Conservation (phyloP, 192 early-diverging fungal species). For the Backusella morwellensis region DNA sequence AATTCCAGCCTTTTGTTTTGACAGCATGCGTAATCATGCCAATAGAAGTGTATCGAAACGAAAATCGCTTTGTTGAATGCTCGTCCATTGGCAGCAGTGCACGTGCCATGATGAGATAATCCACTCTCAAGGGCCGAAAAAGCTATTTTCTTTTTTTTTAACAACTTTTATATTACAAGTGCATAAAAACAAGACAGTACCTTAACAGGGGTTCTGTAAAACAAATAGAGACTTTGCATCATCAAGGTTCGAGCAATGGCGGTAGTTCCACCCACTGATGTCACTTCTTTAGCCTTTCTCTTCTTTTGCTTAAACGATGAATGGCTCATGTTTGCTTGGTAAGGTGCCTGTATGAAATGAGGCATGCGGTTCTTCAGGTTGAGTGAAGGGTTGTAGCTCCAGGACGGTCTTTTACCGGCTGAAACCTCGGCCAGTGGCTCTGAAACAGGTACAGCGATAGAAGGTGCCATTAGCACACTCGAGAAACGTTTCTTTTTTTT, state of each 20-base stretch:
- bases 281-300: conserved; percentile 48
- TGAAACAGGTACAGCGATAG: background rate
- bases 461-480: conserved; percentile 2
- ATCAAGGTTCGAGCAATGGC: conserved; percentile 55
- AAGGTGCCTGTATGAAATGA: background rate
- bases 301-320: conserved; percentile 26
- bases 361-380: background rate
- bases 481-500: background rate
- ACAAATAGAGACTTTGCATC: conserved; percentile 50
- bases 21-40: conserved; percentile 74
- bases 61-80: conserved; percentile 29
- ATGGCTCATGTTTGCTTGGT: background rate
- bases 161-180: background rate
- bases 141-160: conserved; percentile 39
- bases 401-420: background rate
- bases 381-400: background rate
- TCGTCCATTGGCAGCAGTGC: conserved; percentile 61
- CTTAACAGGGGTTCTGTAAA: conserved; percentile 59
- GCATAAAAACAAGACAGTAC: conserved; percentile 25
- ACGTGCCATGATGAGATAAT: conserved; percentile 76
- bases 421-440: conserved; percentile 6
- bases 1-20: conserved; percentile 63
- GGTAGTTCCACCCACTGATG: conserved; percentile 51
- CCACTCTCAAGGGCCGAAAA: conserved; percentile 74
- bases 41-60: conserved; percentile 64